Percentiles rank a stretch among this genome's conserved stretches.
These are phyloP conservation scores for Nephelium lappaceum DNA, from an alignment of 345 rosid genomes.

Conservation along the genomic window DNA sequence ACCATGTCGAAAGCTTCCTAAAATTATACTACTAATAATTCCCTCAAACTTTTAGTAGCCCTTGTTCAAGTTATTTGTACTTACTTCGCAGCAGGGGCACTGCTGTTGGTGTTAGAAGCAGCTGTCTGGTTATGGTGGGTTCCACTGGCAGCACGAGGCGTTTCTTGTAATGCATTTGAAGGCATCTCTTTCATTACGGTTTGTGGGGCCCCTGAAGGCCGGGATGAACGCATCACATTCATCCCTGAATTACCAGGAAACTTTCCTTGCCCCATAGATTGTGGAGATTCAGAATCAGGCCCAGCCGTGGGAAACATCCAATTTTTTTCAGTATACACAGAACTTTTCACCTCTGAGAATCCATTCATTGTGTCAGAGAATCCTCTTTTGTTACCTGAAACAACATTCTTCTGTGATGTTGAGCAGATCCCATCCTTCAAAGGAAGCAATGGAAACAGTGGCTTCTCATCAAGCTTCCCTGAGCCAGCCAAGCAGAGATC, in stretches of 20 bases:
- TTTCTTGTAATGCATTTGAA: conserved; percentile 43
- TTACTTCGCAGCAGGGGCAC: conserved; percentile 81
- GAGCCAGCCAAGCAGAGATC: conserved; percentile 46
- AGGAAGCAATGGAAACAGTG: conserved; percentile 75
- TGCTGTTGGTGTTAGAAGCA: conserved; percentile 45
- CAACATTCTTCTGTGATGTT: conserved; percentile 49
- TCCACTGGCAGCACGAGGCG: conserved; percentile 26
- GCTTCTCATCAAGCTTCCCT: conserved; percentile 67
- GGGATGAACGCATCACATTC: conserved; percentile 48
- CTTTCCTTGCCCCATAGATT: conserved; percentile 44
- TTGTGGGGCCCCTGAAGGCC: conserved; percentile 43
- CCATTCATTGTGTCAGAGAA: conserved; percentile 76
- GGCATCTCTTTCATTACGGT: conserved; percentile 47
- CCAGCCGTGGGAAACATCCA: conserved; percentile 61
- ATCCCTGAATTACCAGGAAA: conserved; percentile 49
- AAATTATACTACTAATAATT: background rate
- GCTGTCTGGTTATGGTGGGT: conserved; percentile 33
- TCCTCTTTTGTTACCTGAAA: conserved; percentile 81
- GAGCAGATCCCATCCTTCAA: conserved; percentile 55
- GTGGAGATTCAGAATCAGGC: conserved; percentile 45
- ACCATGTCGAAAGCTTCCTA: background rate
- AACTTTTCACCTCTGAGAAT: conserved; percentile 61
- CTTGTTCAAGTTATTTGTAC: conserved; percentile 21
- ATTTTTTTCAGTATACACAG: conserved; percentile 54
- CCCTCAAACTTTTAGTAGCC: background rate